A percentile compares a stretch with the other conserved stretches of the same genome.
phyloP scores from a whole-genome alignment of 148 eudicot genomes.

The Silene conica region DNA sequence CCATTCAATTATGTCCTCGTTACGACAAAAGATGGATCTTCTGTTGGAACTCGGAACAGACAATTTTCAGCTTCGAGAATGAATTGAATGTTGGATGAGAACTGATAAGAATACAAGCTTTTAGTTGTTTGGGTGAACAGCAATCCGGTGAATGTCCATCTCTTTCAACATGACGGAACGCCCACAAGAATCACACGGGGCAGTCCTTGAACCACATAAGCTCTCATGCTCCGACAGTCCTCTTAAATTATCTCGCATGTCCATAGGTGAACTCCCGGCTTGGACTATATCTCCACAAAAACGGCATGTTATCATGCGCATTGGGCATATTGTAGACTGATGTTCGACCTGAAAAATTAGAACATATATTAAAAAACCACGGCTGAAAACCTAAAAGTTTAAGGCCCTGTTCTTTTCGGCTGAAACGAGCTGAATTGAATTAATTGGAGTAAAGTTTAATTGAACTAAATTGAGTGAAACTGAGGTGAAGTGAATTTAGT shows the following conservation, averaged over 20 bases:
- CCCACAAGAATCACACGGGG: slow-evolving; percentile 93
- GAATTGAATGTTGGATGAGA: slow-evolving; percentile 9
- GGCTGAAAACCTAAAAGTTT: no score
- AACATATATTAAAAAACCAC: neutral
- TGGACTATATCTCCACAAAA: slow-evolving; percentile 90
- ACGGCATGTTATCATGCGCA: slow-evolving; percentile 74
- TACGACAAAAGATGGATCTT: neutral
- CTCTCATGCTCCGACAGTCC: slow-evolving; percentile 89
- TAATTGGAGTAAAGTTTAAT: no score
- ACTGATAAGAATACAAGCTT: neutral
- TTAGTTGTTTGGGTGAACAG: slow-evolving; percentile 75
- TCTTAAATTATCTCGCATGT: slow-evolving; percentile 66
- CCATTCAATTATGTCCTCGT: neutral
- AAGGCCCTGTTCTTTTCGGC: no score
- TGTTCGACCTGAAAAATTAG: slow-evolving; percentile 57
- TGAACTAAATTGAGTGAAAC: no score
- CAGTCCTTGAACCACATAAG: slow-evolving; percentile 80
- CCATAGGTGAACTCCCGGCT: slow-evolving; percentile 67
- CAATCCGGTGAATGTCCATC: slow-evolving; percentile 88
- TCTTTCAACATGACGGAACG: slow-evolving; percentile 89
- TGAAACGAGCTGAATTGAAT: no score
- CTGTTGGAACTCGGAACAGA: slow-evolving; percentile 1
- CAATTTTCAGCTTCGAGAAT: slow-evolving; percentile 10
- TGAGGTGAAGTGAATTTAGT: no score
- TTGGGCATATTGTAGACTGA: slow-evolving; percentile 64